Conservation (phyloP, 805 yeast species). For the Starmerella davenportii region DNA sequence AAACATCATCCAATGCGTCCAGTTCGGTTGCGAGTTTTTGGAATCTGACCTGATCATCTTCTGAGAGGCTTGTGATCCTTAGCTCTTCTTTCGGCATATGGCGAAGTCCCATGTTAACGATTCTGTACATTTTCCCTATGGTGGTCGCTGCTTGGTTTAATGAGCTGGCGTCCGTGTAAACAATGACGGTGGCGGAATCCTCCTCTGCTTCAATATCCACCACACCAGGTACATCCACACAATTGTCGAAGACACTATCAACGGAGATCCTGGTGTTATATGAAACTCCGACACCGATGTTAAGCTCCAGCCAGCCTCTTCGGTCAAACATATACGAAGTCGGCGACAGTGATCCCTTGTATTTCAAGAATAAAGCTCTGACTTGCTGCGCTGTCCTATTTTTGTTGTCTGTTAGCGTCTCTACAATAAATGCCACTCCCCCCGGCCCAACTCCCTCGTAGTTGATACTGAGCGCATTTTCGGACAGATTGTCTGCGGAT, state of each 20-base stretch:
- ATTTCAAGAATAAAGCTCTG: conserved; percentile 52
- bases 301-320: conserved; percentile 53
- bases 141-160: conserved; percentile 43
- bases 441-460: conserved; percentile 92
- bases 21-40: conserved; percentile 41
- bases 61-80: conserved; percentile 37
- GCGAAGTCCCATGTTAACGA: conserved; percentile 55
- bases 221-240: conserved; percentile 53
- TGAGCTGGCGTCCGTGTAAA: conserved; percentile 47
- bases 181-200: conserved; percentile 23
- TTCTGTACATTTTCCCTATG: conserved; percentile 37
- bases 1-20: conserved; percentile 71
- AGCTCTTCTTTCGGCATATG: conserved; percentile 49
- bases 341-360: conserved; percentile 49
- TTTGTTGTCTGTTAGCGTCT: conserved; percentile 77
- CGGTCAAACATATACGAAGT: conserved; percentile 60
- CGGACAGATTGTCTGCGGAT: conserved; percentile 52
- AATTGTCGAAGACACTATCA: conserved; percentile 57
- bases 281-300: conserved; percentile 18
- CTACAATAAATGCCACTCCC: conserved; percentile 71
- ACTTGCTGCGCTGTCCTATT: conserved; percentile 62
- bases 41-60: conserved; percentile 34
- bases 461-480: conserved; percentile 33
- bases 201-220: conserved; percentile 31
- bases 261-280: conserved; percentile 12